Percentiles rank a stretch among this genome's conserved stretches.
Conservation (phyloP, 2,329 filamentous ascomycete genomes). For the Cladorrhinum sp. region DNA sequence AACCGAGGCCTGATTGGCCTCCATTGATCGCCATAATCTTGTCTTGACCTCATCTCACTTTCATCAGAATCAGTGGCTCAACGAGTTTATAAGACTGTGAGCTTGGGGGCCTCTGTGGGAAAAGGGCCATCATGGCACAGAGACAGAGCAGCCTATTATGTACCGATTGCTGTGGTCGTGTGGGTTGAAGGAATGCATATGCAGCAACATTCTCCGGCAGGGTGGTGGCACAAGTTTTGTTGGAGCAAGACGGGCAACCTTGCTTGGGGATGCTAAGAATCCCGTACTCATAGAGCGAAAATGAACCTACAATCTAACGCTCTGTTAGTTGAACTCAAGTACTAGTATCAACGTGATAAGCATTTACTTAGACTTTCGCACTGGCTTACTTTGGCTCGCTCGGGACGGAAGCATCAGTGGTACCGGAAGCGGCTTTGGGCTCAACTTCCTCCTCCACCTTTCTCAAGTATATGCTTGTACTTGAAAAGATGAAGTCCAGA, state of each 20-base stretch:
- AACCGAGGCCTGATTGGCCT: slow-evolving; percentile 5
- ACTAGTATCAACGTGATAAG: not conserved
- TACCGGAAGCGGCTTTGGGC: not conserved
- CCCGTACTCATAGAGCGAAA: not conserved
- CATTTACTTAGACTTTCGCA: not conserved
- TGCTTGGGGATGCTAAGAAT: not conserved
- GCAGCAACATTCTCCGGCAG: not conserved
- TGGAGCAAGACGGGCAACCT: too few species aligned
- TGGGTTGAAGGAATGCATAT: not conserved
- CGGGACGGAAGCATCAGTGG: not conserved
- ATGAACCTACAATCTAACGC: not conserved
- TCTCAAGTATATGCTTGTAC: slow-evolving; percentile 26
- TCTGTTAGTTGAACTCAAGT: not conserved
- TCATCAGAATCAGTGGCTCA: too few species aligned
- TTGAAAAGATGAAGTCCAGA: slow-evolving; percentile 28
- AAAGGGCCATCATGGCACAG: not conserved
- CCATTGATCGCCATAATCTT: not conserved
- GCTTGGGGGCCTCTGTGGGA: not conserved
- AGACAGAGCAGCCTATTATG: too few species aligned
- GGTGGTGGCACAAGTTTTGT: not conserved
- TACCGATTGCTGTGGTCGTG: not conserved
- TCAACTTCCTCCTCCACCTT: not conserved
- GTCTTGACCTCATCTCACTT: not conserved
- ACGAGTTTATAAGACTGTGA: not conserved
- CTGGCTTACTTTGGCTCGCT: not conserved